Conservation (phyloP, 352 stramenopile genomes). For the Phytophthora litchii region DNA sequence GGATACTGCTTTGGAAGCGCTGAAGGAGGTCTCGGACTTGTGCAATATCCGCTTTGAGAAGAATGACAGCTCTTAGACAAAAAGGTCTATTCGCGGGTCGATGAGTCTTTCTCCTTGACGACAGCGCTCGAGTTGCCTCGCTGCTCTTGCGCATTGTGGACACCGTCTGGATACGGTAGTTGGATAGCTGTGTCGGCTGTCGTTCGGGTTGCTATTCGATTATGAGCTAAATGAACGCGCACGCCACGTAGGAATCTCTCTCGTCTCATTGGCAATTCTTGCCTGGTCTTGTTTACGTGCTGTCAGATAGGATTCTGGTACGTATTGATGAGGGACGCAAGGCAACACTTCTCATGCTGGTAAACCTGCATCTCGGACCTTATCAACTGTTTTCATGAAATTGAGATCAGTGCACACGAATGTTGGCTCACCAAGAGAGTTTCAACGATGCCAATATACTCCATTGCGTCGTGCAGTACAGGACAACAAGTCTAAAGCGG, state of each 20-base stretch:
- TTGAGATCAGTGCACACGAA: too few species aligned
- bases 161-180: slow-evolving; percentile 1
- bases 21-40: slow-evolving; percentile 92
- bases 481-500: neutral
- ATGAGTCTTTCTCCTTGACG: neutral
- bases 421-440: too few species aligned
- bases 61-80: slow-evolving; percentile 23
- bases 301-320: too few species aligned
- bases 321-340: neutral
- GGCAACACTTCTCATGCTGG: slow-evolving; percentile 1
- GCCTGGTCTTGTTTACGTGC: too few species aligned
- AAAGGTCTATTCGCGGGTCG: neutral
- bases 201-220: too few species aligned
- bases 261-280: neutral
- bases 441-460: too few species aligned
- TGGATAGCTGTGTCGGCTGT: too few species aligned
- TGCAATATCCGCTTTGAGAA: slow-evolving; percentile 78
- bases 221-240: too few species aligned
- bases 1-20: slow-evolving; percentile 88
- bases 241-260: slow-evolving; percentile 17
- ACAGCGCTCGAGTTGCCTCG: neutral
- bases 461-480: too few species aligned
- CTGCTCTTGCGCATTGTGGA: neutral
- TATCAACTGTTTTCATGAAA: too few species aligned
- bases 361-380: too few species aligned